Base-by-base conservation (phyloP, 148 eudicot species). In the Oxyria digyna region DNA sequence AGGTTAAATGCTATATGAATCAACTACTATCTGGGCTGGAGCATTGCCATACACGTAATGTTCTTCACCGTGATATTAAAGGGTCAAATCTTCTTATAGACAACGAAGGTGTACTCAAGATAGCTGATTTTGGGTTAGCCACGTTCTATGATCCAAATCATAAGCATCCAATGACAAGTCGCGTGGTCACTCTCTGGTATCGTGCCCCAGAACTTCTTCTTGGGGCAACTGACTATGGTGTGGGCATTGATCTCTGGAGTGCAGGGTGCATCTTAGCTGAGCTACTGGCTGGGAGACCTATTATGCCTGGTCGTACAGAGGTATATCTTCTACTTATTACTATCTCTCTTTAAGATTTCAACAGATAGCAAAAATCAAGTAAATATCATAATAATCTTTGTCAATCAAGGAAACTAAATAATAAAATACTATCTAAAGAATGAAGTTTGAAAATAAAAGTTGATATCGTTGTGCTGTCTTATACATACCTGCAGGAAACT, bases 191-290 rank as follows among this genome's bases (percentile, higher is more conserved):
- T 42, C 80, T 91, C 11, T 91, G 97, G 97, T 91, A 91, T 78
- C 84, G 97, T 74, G 88, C 97, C 52, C 97, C 97, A n/a, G 97
- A 91, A 83, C 89, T 91, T 21, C 96, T 91, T 81, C 91, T 91
- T 74, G 97, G 97, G 63, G 88, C 97, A 50, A 91, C 87, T 69
- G 87, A 88, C 70, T 91, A 91, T 74, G 82, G 95, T 83, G 97
- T 82, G 71, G 88, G 97, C 74, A 79, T 91, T 52, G 97, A 91
- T 71, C 77, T 91, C 33, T 91, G 97, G 97, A 91, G 97, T 81
- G 97, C 97, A 0, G 97, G 97, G 33, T 90, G 97, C 77, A 90
- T 90, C 72, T 77, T 90, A 74, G 89, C 89, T 31, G 92, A 87
- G 77, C 68, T 87, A 35, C 81, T 85, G 69, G 87, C 85, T 42